phyloP scores from a whole-genome alignment of 306 rosid genomes.

The Vigna reflexopilosa region DNA sequence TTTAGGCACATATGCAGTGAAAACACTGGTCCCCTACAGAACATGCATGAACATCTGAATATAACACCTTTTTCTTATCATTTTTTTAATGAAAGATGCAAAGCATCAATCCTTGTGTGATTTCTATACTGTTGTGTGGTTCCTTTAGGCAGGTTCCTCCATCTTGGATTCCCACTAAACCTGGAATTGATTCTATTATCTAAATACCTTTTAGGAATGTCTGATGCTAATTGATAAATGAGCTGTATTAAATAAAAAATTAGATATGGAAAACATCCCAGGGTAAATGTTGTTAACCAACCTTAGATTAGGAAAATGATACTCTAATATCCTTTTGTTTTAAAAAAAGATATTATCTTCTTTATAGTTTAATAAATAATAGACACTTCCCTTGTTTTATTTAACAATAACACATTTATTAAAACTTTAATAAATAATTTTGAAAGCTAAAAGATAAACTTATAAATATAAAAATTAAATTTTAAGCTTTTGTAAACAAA shows the following conservation, averaged over 20 bases:
- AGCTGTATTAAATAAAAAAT: background rate
- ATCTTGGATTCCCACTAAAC: conserved; percentile 37
- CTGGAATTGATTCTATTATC: conserved; percentile 44
- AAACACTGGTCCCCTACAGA: conserved; percentile 36
- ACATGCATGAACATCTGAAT: conserved; percentile 37
- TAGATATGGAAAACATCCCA: background rate
- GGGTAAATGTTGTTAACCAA: background rate
- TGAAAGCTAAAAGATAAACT: too few relatives aligned
- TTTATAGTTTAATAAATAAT: too few relatives aligned
- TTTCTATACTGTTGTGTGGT: conserved; percentile 20
- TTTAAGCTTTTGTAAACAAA: too few relatives aligned
- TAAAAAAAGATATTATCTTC: too few relatives aligned
- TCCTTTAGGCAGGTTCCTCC: conserved; percentile 30
- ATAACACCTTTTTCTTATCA: background rate
- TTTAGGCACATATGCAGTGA: conserved; percentile 25
- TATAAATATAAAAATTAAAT: too few relatives aligned
- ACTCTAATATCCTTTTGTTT: too few relatives aligned
- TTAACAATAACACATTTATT: too few relatives aligned
- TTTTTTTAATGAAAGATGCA: background rate
- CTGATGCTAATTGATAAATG: conserved; percentile 25
- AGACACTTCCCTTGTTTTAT: too few relatives aligned
- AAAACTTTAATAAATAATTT: too few relatives aligned
- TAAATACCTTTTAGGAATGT: conserved; percentile 19
- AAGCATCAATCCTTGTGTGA: conserved; percentile 45
- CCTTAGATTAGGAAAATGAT: too few relatives aligned